phyloP scores from a whole-genome alignment of 176 grass and related monocot genomes.

The Sorghum bicolor region Sorghum_bicolor_NCBIv3 NC_012879.2:52814001-52814500 shows the following conservation, averaged over 20 bases:
- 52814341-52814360: slow-evolving; percentile 32
- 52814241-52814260: slow-evolving; percentile 79
- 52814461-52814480: slow-evolving; percentile 54
- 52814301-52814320: slow-evolving; percentile 61
- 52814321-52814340: slow-evolving; percentile 52
- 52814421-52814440: slow-evolving; percentile 58
- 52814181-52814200: slow-evolving; percentile 82
- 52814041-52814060: slow-evolving; percentile 82
- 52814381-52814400: slow-evolving; percentile 37
- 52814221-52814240: slow-evolving; percentile 81
- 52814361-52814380: not conserved
- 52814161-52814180: slow-evolving; percentile 57
- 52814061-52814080: slow-evolving; percentile 97
- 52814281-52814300: slow-evolving; percentile 69
- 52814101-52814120: slow-evolving; percentile 99
- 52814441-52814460: slow-evolving; percentile 37
- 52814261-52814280: slow-evolving; percentile 74
- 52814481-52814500: slow-evolving; percentile 78
- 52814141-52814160: slow-evolving; percentile 86
- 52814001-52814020: slow-evolving; percentile 81
- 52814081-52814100: slow-evolving; percentile 73
- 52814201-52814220: slow-evolving; percentile 71
- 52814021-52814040: slow-evolving; percentile 84
- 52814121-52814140: slow-evolving; percentile 93
- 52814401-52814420: slow-evolving; percentile 61